Percentiles rank a stretch among this genome's conserved stretches.
phyloP scores from a whole-genome alignment of 257 asterid genomes.

The Voacanga thouarsii region DNA sequence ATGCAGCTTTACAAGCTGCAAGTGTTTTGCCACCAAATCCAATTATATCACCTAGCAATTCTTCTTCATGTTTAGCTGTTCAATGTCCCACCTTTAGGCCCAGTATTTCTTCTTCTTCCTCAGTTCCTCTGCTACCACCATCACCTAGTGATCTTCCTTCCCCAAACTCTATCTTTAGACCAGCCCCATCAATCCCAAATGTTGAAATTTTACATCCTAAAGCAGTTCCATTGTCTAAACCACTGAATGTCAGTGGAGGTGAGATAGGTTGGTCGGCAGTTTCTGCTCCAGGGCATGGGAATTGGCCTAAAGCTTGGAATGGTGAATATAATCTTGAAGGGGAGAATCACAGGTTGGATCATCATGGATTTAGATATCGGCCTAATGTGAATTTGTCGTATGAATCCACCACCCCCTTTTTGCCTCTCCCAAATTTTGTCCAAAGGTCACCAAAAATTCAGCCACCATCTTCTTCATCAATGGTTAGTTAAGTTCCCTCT shows the following conservation, averaged over 20 bases:
- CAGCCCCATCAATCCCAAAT: conserved; percentile 33
- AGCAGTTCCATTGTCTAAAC: conserved; percentile 31
- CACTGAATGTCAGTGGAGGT: conserved; percentile 26
- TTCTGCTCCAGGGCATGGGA: conserved; percentile 26
- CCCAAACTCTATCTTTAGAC: conserved; percentile 35
- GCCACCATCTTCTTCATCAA: conserved; percentile 38
- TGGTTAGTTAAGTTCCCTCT: conserved; percentile 34
- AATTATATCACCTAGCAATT: conserved; percentile 33
- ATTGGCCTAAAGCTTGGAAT: conserved; percentile 46
- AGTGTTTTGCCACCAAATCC: conserved; percentile 32
- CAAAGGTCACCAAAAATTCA: conserved; percentile 55
- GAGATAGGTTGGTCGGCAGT: conserved; percentile 29
- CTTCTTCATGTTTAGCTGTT: conserved; percentile 22
- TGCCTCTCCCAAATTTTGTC: conserved; percentile 29
- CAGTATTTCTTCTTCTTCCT: conserved; percentile 30
- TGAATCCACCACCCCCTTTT: conserved; percentile 28
- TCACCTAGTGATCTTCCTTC: conserved; percentile 34
- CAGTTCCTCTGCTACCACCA: conserved; percentile 26
- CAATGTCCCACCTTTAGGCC: conserved; percentile 38
- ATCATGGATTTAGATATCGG: conserved; percentile 33
- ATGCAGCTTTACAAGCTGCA: conserved; percentile 38
- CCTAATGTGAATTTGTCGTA: conserved; percentile 22
- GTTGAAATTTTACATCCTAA: conserved; percentile 32
- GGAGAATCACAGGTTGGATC: conserved; percentile 33
- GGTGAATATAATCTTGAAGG: conserved; percentile 38